Evolutionary conservation across 352 stramenopile species (phyloP).

Genomic region (Globisporangium echinulatum): DNA sequence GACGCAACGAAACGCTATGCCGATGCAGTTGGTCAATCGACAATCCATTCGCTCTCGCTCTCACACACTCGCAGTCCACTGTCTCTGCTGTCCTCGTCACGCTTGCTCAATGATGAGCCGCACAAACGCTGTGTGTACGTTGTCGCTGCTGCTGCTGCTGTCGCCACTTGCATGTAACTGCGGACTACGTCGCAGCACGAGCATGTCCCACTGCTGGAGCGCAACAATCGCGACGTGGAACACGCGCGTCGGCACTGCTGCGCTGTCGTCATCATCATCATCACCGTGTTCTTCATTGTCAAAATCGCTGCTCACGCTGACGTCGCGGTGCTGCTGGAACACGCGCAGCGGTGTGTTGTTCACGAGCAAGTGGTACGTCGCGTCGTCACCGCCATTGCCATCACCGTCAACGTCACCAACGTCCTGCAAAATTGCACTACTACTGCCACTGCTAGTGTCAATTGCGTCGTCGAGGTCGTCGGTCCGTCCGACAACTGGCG

Average conservation of each 20-base stretch:
- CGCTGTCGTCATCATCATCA: not conserved
- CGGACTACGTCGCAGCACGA: slow-evolving; percentile 3
- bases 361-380: slow-evolving; percentile 4
- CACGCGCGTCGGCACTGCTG: not conserved
- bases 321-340: slow-evolving; percentile 1
- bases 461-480: too few relatives aligned
- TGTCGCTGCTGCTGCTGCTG: not conserved
- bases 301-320: not conserved
- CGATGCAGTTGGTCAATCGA: too few relatives aligned
- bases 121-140: not conserved
- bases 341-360: slow-evolving; percentile 5
- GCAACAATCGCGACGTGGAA: slow-evolving; percentile 1
- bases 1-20: too few relatives aligned
- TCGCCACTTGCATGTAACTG: not conserved
- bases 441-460: too few relatives aligned
- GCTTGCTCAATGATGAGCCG: slow-evolving; percentile 6
- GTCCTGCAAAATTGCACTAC: too few relatives aligned
- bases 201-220: slow-evolving; percentile 7
- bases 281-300: too few relatives aligned
- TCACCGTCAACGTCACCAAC: not conserved
- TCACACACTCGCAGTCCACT: too few relatives aligned
- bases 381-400: not conserved
- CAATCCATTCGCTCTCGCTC: not conserved
- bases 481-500: too few relatives aligned
- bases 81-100: not conserved